Base-by-base conservation (phyloP, 1,284 basidiomycete genomes). In the Agaricales sp. region DNA sequence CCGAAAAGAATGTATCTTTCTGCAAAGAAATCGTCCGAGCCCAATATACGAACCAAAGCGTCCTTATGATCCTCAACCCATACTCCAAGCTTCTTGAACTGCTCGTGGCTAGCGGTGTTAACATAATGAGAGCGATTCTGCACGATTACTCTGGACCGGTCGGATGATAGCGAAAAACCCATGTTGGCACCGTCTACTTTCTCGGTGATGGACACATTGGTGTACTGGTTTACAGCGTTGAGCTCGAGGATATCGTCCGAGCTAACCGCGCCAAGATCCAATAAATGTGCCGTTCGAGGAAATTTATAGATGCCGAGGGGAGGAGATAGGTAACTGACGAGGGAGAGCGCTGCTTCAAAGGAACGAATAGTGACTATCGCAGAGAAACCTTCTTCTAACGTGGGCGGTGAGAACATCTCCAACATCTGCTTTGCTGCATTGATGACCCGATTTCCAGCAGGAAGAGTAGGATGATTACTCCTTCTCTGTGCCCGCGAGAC, bases 141-240 rank as follows among this genome's bases (percentile, higher is more conserved):
- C 1, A 78, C 69, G 25, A 77, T 49, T 48, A 81, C 66, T n/a
- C 63, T 63, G 13, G 62, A 60, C 16, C 70, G 61, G 55, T 72
- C 69, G 2, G 65, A 58, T 3, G 74, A 74, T 23, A 82, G 67
- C 19, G 77, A 78, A 58, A 83, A 73, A 3, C 77, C 80, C 71
- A 82, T 74, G 60, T 83, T 82, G 22, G 79, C 78, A 4, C 80
- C 80, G 61, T 82, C 80, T 37, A 82, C 68, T 57, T 82, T 82
- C 56, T 82, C 80, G 2, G 78, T 80, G 55, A 82, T 68, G 16
- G 75, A 63, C 44, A 77, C 64, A 45, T 61, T 55, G 4, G 61
- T 59, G 38, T 54, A 47, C 43, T 47, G 26, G 46, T 23, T 12
- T 50, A 20, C 21, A 12, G 39, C 39, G 26, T 52, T 57, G 50